These are phyloP conservation scores for Russula lepida DNA, from an alignment of 768 basidiomycete genomes.

Conservation along the genomic window DNA sequence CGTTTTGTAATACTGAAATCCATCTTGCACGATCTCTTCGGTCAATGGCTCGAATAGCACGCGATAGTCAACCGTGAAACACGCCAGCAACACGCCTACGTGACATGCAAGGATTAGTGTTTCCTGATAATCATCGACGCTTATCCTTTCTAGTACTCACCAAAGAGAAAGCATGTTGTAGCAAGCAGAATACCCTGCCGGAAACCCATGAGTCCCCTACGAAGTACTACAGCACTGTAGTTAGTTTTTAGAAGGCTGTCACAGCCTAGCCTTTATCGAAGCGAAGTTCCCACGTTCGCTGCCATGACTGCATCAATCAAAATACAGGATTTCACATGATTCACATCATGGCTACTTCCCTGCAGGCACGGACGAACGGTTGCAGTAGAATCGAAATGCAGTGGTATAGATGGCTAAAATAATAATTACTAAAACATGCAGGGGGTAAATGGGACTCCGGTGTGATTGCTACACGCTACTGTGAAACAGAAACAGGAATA, in stretches of 20 bases:
- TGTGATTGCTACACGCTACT: conserved; percentile 14
- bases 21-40: conserved; percentile 60
- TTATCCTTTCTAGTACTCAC: conserved; percentile 40
- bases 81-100: conserved; percentile 73
- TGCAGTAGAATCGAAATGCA: conserved; percentile 5
- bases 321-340: not conserved
- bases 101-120: conserved; percentile 4
- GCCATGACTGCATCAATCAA: too few relatives aligned
- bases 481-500: conserved; percentile 2
- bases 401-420: conserved; percentile 20
- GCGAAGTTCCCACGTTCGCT: conserved; percentile 6
- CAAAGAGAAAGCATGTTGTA: conserved; percentile 85
- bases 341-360: not conserved
- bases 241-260: not conserved
- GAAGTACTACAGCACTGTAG: not conserved
- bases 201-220: conserved; percentile 62
- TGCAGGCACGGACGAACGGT: not conserved
- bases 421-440: conserved; percentile 18
- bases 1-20: conserved; percentile 83
- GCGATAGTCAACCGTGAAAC: conserved; percentile 81
- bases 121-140: not conserved
- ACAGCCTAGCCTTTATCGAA: not conserved
- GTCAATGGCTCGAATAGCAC: conserved; percentile 65
- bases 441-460: conserved; percentile 19
- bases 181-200: conserved; percentile 81